Evolutionary conservation across 208 protist species (phyloP).

Genomic region (Leishmania mexicana): DNA sequence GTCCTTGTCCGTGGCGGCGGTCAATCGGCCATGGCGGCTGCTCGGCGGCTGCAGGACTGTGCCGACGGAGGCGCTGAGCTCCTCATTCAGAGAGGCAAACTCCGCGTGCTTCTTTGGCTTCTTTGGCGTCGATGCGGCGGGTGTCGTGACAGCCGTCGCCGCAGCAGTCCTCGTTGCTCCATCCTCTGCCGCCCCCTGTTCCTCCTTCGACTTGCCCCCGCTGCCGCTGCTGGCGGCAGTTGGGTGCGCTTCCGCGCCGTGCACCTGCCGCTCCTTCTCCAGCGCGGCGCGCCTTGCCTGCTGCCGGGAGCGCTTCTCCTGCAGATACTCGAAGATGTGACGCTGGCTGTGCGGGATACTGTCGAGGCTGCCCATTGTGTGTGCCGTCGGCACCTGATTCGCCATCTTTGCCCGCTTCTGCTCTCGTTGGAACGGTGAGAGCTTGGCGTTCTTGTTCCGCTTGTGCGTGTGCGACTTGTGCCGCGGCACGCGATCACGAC

Average conservation of each 20-base stretch:
- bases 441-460: slow-evolving; percentile 87
- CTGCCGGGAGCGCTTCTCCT: slow-evolving; percentile 40
- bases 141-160: neutral
- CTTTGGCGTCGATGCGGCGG: neutral
- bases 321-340: slow-evolving; percentile 61
- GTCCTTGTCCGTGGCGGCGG: neutral
- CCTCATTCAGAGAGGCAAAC: slow-evolving; percentile 41
- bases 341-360: slow-evolving; percentile 72
- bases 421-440: slow-evolving; percentile 87
- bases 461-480: slow-evolving; percentile 72
- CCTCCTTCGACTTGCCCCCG: neutral
- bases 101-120: slow-evolving; percentile 17
- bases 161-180: neutral
- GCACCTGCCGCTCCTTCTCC: slow-evolving; percentile 10
- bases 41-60: slow-evolving; percentile 14
- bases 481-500: slow-evolving; percentile 71
- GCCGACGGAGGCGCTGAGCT: slow-evolving; percentile 34
- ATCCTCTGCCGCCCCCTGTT: neutral
- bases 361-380: slow-evolving; percentile 43
- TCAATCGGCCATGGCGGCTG: neutral
- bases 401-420: slow-evolving; percentile 66
- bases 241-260: neutral
- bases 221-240: neutral
- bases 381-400: slow-evolving; percentile 72
- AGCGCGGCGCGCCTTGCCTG: slow-evolving; percentile 33